A percentile compares a stretch with the other conserved stretches of the same genome.
These are phyloP conservation scores for Phaffia tasmanica DNA, from an alignment of 768 basidiomycete species.

Conservation along the genomic window DNA sequence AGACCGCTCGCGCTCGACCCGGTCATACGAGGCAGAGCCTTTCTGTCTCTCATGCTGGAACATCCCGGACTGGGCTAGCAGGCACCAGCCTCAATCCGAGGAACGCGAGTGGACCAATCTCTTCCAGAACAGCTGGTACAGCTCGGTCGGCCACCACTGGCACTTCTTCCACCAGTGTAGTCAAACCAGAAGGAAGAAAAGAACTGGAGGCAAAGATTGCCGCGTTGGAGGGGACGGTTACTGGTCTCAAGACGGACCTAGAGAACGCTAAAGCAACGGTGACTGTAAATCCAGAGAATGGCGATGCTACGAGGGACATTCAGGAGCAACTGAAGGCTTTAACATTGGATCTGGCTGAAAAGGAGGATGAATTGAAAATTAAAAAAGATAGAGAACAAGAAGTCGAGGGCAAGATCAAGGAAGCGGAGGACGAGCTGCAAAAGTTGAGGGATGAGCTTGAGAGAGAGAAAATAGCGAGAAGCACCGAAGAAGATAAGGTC, in stretches of 20 bases:
- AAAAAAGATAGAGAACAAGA: background rate
- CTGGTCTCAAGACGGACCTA: constrained; percentile 5
- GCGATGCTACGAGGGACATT: constrained; percentile 1
- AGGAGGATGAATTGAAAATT: constrained; percentile 1
- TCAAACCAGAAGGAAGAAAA: background rate
- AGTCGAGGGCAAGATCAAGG: background rate
- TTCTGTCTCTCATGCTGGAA: too few relatives aligned
- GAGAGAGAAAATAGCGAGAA: constrained; percentile 4
- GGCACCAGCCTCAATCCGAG: too few relatives aligned
- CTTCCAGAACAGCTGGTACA: too few relatives aligned
- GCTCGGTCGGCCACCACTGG: too few relatives aligned
- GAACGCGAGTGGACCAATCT: too few relatives aligned
- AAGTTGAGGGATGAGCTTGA: background rate
- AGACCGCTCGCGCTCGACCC: too few relatives aligned
- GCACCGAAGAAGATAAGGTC: constrained; percentile 2
- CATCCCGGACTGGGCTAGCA: too few relatives aligned
- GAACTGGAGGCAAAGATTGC: constrained; percentile 24
- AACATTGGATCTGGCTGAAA: background rate
- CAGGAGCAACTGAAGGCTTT: constrained; percentile 7
- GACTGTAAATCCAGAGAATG: background rate
- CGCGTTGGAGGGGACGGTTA: constrained; percentile 6
- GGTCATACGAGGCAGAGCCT: too few relatives aligned
- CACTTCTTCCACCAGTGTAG: too few relatives aligned
- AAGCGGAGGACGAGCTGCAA: constrained; percentile 5
- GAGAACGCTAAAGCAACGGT: background rate